These are phyloP conservation scores for Fusarium lateritium DNA, from an alignment of 2,329 filamentous ascomycete genomes.

Conservation along the genomic window DNA sequence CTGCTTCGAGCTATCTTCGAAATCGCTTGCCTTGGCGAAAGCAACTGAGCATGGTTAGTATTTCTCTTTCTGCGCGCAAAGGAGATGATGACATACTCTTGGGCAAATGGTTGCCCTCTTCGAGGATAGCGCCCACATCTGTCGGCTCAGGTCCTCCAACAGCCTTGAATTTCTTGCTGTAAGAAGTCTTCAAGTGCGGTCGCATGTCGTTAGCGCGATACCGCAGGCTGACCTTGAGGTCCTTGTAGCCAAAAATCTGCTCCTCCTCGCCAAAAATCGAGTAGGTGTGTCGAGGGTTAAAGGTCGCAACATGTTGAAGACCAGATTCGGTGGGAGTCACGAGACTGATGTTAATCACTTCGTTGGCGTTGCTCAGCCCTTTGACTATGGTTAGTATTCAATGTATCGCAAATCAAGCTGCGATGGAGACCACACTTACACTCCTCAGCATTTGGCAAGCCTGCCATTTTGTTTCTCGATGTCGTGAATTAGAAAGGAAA, in stretches of 20 bases:
- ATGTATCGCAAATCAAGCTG: constrained; percentile 2
- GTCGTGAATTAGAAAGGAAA: neutral
- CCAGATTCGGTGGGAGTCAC: constrained; percentile 64
- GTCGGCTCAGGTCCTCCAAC: constrained; percentile 78
- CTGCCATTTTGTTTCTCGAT: constrained; percentile 46
- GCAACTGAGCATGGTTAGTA: constrained; percentile 66
- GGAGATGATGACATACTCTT: constrained; percentile 64
- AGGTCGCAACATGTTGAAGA: constrained; percentile 74
- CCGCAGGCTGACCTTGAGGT: constrained; percentile 81
- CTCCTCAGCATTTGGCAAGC: constrained; percentile 52
- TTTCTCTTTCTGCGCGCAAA: neutral
- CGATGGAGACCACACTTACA: constrained; percentile 49
- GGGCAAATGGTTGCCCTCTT: constrained; percentile 76
- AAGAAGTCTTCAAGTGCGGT: constrained; percentile 80
- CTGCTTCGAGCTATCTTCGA: constrained; percentile 69
- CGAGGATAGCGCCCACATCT: constrained; percentile 76
- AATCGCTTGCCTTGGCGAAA: constrained; percentile 74
- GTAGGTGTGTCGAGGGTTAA: constrained; percentile 91
- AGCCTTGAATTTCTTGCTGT: constrained; percentile 78
- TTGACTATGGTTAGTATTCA: constrained; percentile 37
- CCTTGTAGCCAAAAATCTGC: constrained; percentile 90
- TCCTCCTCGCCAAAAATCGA: constrained; percentile 95
- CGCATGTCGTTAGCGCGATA: constrained; percentile 80
- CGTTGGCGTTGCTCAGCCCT: constrained; percentile 74
- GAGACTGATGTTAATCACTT: constrained; percentile 74